Base-by-base conservation (phyloP, 371 early-diverging fungal species). In the Homolaphlyctis polyrhiza region DNA sequence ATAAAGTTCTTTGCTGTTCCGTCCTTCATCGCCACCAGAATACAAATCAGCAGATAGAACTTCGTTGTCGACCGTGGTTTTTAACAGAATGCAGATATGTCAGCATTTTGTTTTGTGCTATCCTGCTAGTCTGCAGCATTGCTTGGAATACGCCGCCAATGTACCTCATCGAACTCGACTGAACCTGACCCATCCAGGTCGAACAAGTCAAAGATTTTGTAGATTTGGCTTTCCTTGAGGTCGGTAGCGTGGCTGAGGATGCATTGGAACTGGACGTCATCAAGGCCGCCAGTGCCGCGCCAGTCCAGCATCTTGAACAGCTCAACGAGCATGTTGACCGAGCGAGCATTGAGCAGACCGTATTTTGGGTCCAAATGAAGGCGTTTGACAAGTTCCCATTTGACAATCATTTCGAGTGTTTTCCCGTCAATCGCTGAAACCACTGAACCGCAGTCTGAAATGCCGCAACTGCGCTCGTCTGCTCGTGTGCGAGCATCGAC, bases 21-120 rank as follows among this genome's bases (percentile, higher is more conserved):
- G 64, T 79, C 73, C 69, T 78, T 78, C 35, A 78, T 70, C 4
- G 80, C 78, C 6, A 75, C 74, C 3, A 79, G 59, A 45, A 79
- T 79, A 62, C 78, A 72, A 14, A 76, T 63, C 3, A 79, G 68
- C 28, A 78, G 58, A 63, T 77, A 79, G 39, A 79, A 79, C 78
- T 77, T 34, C 14, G 49, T 1, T 62, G 50, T 14, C 8, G 33
- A 0, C n/a, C n/a, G n/a, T n/a, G n/a, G n/a, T n/a, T n/a, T n/a
- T n/a, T n/a, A n/a, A n/a, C n/a, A n/a, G n/a, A n/a, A n/a, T n/a
- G n/a, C n/a, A n/a, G n/a, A n/a, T n/a, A n/a, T n/a, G n/a, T n/a
- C n/a, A n/a, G n/a, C n/a, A n/a, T n/a, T n/a, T n/a, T n/a, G n/a
- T n/a, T n/a, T n/a, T n/a, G n/a, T n/a, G n/a, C n/a, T n/a, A n/a